Evolutionary conservation across 805 yeast species (phyloP).

Genomic region (Metschnikowia gruessii): DNA sequence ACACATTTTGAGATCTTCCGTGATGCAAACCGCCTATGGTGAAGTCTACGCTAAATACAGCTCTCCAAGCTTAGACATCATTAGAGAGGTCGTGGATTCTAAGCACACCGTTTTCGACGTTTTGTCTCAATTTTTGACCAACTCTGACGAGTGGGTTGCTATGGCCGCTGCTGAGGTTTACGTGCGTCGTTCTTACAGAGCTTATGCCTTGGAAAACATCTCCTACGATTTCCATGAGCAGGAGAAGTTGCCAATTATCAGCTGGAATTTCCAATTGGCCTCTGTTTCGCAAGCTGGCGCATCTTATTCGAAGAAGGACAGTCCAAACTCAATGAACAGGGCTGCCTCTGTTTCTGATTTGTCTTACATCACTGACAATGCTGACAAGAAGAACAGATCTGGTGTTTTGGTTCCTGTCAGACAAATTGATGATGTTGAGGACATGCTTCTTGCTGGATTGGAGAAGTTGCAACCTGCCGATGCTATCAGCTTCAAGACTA

Average conservation of each 20-base stretch:
- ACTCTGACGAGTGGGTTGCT: constrained; percentile 81
- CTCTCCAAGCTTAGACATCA: constrained; percentile 73
- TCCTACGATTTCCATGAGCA: constrained; percentile 53
- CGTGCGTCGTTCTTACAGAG: constrained; percentile 94
- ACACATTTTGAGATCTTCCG: constrained; percentile 89
- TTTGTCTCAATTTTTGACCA: constrained; percentile 82
- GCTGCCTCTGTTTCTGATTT: constrained; percentile 93
- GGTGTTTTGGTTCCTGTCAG: constrained; percentile 80
- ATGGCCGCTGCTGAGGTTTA: constrained; percentile 97
- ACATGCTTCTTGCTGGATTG: constrained; percentile 69
- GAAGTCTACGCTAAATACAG: constrained; percentile 73
- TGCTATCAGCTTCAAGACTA: constrained; percentile 35
- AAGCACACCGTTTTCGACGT: constrained; percentile 96
- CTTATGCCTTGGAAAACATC: constrained; percentile 82
- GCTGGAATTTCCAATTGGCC: constrained; percentile 88
- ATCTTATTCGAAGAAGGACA: constrained; percentile 51
- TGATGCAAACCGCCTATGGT: constrained; percentile 86
- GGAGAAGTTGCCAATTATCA: constrained; percentile 58
- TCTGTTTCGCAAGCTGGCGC: constrained; percentile 71
- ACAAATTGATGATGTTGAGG: constrained; percentile 89
- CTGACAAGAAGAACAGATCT: constrained; percentile 70
- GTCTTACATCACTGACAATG: constrained; percentile 74
- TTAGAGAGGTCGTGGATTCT: constrained; percentile 92
- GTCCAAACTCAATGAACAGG: constrained; percentile 53
- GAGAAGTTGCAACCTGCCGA: constrained; percentile 58